Conservation (phyloP, 208 protist genomes). For the Leishmania major region DNA sequence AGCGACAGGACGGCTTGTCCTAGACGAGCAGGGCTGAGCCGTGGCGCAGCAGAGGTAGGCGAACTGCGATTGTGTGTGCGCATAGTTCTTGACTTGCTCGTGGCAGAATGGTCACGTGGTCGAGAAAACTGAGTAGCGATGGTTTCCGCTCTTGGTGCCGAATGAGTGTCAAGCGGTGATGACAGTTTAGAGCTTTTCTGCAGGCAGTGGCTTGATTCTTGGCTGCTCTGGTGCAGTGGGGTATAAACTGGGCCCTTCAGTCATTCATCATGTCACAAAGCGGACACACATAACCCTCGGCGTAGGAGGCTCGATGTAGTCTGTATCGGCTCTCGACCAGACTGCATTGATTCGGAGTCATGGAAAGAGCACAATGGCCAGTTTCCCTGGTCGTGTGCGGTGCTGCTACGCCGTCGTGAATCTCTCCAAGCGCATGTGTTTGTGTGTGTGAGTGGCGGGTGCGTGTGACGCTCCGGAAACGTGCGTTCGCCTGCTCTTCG, state of each 20-base stretch:
- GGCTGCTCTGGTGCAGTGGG: not conserved
- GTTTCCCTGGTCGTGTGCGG: not conserved
- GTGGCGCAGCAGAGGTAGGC: not conserved
- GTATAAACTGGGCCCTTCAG: not conserved
- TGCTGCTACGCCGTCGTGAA: not conserved
- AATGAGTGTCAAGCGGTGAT: not conserved
- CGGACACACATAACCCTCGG: not conserved
- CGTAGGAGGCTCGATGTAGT: not conserved
- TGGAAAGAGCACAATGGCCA: not conserved
- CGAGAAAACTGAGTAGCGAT: not conserved
- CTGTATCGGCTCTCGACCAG: not conserved
- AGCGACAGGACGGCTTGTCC: not conserved
- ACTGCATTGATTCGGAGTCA: not conserved
- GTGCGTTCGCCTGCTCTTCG: not conserved
- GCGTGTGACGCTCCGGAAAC: not conserved
- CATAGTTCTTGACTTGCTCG: not conserved
- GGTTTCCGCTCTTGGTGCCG: not conserved
- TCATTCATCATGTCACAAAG: not conserved
- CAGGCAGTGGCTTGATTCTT: not conserved
- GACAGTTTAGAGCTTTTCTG: not conserved
- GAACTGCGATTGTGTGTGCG: not conserved
- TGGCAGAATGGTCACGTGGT: not conserved
- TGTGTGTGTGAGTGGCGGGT: not conserved
- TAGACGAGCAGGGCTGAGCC: not conserved
- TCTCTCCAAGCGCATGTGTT: not conserved